These are phyloP conservation scores for Phaeosphaeriaceae sp. DNA, from an alignment of 2,329 filamentous ascomycete species.

Conservation along the genomic window DNA sequence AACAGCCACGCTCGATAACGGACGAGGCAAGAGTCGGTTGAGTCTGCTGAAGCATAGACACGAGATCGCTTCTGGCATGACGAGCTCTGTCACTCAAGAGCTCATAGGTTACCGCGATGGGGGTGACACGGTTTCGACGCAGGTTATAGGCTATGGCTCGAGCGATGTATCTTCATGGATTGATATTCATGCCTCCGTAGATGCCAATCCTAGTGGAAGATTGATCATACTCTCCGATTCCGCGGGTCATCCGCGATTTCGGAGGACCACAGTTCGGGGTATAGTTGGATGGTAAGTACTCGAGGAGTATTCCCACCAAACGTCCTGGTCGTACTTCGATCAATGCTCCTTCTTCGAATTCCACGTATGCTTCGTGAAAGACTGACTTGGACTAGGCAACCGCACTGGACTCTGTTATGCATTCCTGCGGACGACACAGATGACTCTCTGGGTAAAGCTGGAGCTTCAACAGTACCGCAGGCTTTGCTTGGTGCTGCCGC, in stretches of 20 bases:
- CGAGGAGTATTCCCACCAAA: neutral
- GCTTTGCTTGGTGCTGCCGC: constrained; percentile 61
- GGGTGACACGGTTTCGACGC: constrained; percentile 23
- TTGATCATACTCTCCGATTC: constrained; percentile 91
- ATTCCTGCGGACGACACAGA: constrained; percentile 80
- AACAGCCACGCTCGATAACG: constrained; percentile 89
- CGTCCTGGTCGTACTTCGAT: neutral
- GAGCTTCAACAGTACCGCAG: constrained; percentile 59
- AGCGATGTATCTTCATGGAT: constrained; percentile 91
- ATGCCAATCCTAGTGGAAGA: constrained; percentile 72
- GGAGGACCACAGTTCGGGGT: constrained; percentile 85
- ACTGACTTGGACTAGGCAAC: constrained; percentile 58
- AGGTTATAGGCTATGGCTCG: constrained; percentile 83
- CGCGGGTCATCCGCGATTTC: constrained; percentile 87
- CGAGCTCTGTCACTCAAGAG: constrained; percentile 93
- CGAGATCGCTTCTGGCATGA: constrained; percentile 89
- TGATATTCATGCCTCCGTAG: constrained; percentile 84
- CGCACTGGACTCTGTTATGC: constrained; percentile 91
- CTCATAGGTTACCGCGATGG: constrained; percentile 77
- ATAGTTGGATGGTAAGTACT: constrained; percentile 80
- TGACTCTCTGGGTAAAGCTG: constrained; percentile 48
- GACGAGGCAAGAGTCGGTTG: constrained; percentile 85
- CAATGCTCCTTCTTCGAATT: neutral
- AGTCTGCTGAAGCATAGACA: constrained; percentile 92
- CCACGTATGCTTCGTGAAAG: neutral